Evolutionary conservation across 192 early-diverging fungal species (phyloP).

Genomic region (Phlyctochytrium planicorne): DNA sequence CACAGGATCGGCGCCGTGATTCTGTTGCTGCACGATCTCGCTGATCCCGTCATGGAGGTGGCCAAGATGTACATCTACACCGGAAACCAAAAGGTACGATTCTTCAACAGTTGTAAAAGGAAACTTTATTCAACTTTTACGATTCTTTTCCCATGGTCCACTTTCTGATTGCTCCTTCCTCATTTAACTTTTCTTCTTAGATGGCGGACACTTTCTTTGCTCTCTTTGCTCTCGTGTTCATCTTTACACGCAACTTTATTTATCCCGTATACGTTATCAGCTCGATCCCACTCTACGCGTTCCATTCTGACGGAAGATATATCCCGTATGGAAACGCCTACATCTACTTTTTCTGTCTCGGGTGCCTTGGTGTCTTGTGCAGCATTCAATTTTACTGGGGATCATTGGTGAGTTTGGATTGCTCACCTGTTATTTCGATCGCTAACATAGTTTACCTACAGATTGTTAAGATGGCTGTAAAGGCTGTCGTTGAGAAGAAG

Average conservation of each 20-base stretch:
- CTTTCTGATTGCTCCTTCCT: too few relatives aligned
- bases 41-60: constrained; percentile 53
- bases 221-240: constrained; percentile 24
- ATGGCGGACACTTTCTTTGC: constrained; percentile 27
- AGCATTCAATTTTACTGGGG: constrained; percentile 24
- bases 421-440: background rate
- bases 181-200: background rate
- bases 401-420: constrained; percentile 4
- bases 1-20: constrained; percentile 46
- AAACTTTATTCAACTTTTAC: too few relatives aligned
- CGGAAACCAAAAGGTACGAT: constrained; percentile 35
- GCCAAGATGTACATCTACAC: constrained; percentile 48
- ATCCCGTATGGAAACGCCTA: constrained; percentile 24
- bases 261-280: constrained; percentile 26
- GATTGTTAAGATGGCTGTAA: constrained; percentile 46
- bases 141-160: too few relatives aligned
- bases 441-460: background rate
- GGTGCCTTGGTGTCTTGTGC: constrained; percentile 17
- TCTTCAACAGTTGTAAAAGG: too few relatives aligned
- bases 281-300: constrained; percentile 9
- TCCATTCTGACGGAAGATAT: constrained; percentile 21
- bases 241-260: constrained; percentile 25
- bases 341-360: constrained; percentile 15
- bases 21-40: constrained; percentile 43
- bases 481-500: constrained; percentile 37